Evolutionary conservation across 768 basidiomycete genomes (phyloP), one percentile per base, ranked within the genome.

Genomic region (Mycena pura): DNA sequence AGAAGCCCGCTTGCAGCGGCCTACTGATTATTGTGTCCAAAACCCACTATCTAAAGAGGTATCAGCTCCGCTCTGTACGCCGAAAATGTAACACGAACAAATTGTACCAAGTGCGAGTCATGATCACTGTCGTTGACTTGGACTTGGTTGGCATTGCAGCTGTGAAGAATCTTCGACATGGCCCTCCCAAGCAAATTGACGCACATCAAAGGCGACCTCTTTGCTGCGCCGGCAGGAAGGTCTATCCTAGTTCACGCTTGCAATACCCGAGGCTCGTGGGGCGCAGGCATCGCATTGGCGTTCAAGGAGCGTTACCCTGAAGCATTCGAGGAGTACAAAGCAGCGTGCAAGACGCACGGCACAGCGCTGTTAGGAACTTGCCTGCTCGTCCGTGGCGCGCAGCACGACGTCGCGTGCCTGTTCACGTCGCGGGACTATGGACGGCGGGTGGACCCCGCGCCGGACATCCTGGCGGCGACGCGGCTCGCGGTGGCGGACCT

Each of bases 361-460:
- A 62, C 66, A n/a, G 57, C 55, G 10, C 68, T 80, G 3, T 36
- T 78, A 8, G 78, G 78, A 28, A 78, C 75, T 4, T 81, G 80
- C 53, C 64, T 80, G 1, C 51, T 81, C 22, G 72, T 81, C 31
- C 71, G 69, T 10, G 76, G 72, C 21, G 74, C 70, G 22, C 63
- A 44, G 10, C 73, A 78, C 60, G 68, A 76, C 51, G 72, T 80
- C 50, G 80, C 78, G 11, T 81, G 79, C 59, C 64, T 80, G 1
- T 81, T 80, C 55, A 81, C 80, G 11, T 80, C 78, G 17, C 70
- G 68, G 52, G 72, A 70, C 19, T 80, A 78, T 57, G 80, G 79
- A 29, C 72, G 68, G 65, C 59, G 67, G 31, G 79, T 78, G 36
- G 80, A 80, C 59, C 60, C 64, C 7, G 76, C 77, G 7, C 69